Base-by-base conservation (phyloP, 2,329 filamentous ascomycete species). In the Botrytis fabae region DNA sequence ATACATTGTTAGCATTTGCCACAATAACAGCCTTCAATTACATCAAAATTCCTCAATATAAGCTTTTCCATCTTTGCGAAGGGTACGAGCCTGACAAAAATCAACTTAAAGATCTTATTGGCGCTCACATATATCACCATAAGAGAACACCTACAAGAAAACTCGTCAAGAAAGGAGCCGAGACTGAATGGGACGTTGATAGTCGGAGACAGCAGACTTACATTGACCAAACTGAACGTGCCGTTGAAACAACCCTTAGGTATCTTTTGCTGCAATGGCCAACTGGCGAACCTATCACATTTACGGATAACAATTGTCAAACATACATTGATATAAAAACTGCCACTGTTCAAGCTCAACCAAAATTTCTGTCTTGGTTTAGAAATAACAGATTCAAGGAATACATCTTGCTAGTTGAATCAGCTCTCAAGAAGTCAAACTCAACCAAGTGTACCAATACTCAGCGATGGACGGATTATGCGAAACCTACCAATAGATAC, bases 1-100 rank as follows among this genome's bases (percentile, higher is more conserved):
- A 79, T 40, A 78, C 80, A 0, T 75, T 83, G 8, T 73, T 82
- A 14, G 79, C 80, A 32, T 78, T 82, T 66, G 77, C 79, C 25
- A 79, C 77, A 16, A 71, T 77, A 2, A 73, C 76, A 4, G 48
- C 59, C 42, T 71, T 81, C n/a, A 74, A 73, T n/a, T 1, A 10
- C 3, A 54, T 71, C 10, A 2, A 16, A 1, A 20, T 71, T 12
- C 70, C 70, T 5, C 25, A 44, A 40, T 51, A 48, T 38, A 22
- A 65, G 6, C 16, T 9, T 28, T 65, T 65, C 12, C 0, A 7
- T 16, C 71, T 80, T n/a, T 44, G 38, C 2, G 65, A 78, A 35
- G 77, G 75, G 2, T 74, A 74, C 70, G 16, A 28, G 32, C 73
- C 73, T 12, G 59, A 62, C 20, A 0, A 44, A 18, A 59, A 8